Conservation (phyloP, 1,284 basidiomycete genomes). For the Papiliotrema terrestris region DNA sequence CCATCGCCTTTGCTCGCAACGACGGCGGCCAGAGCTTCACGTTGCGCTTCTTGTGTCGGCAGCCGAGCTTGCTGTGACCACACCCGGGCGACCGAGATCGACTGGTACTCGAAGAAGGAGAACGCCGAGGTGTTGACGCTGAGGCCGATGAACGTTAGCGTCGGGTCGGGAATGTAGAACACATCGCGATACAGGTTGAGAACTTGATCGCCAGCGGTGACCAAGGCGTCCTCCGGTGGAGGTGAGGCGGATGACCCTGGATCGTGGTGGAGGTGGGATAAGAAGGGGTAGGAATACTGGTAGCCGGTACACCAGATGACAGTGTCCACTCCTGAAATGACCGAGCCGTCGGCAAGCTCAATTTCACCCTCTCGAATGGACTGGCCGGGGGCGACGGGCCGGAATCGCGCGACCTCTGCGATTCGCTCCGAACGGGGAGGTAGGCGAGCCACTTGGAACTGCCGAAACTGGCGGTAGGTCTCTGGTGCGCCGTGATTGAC, state of each 20-base stretch:
- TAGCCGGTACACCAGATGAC: slow-evolving; percentile 54
- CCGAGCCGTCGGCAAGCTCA: slow-evolving; percentile 50
- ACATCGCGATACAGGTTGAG: slow-evolving; percentile 53
- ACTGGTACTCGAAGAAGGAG: slow-evolving; percentile 38
- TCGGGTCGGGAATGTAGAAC: slow-evolving; percentile 56
- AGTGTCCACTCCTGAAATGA: slow-evolving; percentile 48
- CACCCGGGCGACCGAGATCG: slow-evolving; percentile 28
- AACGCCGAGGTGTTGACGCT: slow-evolving; percentile 34
- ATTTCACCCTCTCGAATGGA: slow-evolving; percentile 40
- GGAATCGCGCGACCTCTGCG: slow-evolving; percentile 44
- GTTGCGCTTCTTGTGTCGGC: slow-evolving; percentile 10
- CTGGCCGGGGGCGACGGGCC: slow-evolving; percentile 13
- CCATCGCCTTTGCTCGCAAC: slow-evolving; percentile 18
- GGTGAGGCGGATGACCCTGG: slow-evolving; percentile 26
- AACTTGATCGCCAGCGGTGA: slow-evolving; percentile 54
- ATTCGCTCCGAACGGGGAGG: slow-evolving; percentile 42
- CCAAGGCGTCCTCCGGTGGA: slow-evolving; percentile 25
- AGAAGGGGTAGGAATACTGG: slow-evolving; percentile 54
- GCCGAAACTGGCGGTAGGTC: slow-evolving; percentile 32
- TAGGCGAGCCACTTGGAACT: slow-evolving; percentile 30
- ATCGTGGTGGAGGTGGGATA: slow-evolving; percentile 51
- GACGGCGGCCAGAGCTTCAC: slow-evolving; percentile 14
- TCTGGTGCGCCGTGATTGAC: slow-evolving; percentile 29
- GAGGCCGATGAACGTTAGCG: slow-evolving; percentile 49
- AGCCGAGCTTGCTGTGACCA: slow-evolving; percentile 24